A percentile compares a stretch with the other conserved stretches of the same genome.
phyloP scores from a whole-genome alignment of 2,329 filamentous ascomycete species.

The Fusarium armeniacum region DNA sequence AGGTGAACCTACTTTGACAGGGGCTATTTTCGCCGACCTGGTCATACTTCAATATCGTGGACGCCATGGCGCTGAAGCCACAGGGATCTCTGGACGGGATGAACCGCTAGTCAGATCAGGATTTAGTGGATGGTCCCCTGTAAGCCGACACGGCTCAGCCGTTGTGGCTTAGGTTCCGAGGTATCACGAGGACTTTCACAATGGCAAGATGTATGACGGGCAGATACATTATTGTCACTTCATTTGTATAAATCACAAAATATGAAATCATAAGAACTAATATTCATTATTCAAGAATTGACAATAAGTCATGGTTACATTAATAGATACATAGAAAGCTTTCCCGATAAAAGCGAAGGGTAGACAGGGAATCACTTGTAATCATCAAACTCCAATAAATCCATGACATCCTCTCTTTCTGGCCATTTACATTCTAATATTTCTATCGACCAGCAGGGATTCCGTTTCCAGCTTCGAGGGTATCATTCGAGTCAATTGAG shows the following conservation, averaged over 20 bases:
- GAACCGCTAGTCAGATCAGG: neutral
- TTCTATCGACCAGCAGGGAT: constrained; percentile 17
- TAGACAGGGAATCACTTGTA: constrained; percentile 35
- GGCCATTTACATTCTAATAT: neutral
- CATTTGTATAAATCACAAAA: neutral
- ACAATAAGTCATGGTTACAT: constrained; percentile 21
- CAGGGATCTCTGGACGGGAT: neutral
- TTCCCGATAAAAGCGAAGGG: constrained; percentile 8
- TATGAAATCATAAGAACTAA: accelerated
- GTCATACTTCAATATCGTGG: neutral
- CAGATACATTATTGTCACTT: neutral
- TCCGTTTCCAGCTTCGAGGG: constrained; percentile 40
- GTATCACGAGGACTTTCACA: neutral
- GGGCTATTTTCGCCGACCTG: neutral
- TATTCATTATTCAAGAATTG: constrained; percentile 17
- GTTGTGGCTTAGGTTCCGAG: neutral
- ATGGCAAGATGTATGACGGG: too few species aligned
- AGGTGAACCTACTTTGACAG: neutral
- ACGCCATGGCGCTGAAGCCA: too few species aligned
- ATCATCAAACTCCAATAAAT: constrained; percentile 38
- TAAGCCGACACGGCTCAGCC: neutral
- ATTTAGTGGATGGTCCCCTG: neutral
- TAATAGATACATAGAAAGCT: constrained; percentile 35
- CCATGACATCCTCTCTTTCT: neutral
- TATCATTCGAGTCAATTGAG: constrained; percentile 52